Percentiles rank a stretch among this genome's conserved stretches.
These are phyloP conservation scores for Phytophthora vignae DNA, from an alignment of 352 stramenopile species.

Conservation along the genomic window DNA sequence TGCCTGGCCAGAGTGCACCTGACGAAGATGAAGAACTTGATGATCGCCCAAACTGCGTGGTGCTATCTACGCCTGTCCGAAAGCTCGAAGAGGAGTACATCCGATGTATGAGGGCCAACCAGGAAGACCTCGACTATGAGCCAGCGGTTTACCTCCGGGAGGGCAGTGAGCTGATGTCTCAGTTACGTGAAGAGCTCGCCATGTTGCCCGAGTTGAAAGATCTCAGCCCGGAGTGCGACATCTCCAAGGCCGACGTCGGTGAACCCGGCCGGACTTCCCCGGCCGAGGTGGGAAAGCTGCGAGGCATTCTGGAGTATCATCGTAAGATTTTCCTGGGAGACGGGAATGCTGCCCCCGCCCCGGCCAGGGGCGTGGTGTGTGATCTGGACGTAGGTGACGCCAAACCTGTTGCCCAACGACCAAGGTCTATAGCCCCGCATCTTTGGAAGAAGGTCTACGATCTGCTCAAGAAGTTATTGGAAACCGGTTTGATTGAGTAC, in stretches of 20 bases:
- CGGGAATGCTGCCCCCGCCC: too few species aligned
- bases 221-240: neutral
- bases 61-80: neutral
- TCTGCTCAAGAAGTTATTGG: neutral
- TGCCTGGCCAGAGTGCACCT: neutral
- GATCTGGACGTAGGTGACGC: too few species aligned
- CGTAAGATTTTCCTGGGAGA: too few species aligned
- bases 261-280: neutral
- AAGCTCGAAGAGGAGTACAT: neutral
- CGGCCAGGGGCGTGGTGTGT: too few species aligned
- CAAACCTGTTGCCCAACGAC: neutral
- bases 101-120: neutral
- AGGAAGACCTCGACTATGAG: conserved; percentile 3
- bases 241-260: neutral
- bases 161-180: conserved; percentile 4
- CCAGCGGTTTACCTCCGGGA: conserved; percentile 4
- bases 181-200: conserved; percentile 1
- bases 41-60: neutral
- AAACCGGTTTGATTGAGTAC: neutral
- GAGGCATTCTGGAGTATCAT: too few species aligned
- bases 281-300: neutral
- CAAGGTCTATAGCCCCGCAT: neutral
- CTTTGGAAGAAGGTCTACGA: neutral
- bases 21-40: neutral
- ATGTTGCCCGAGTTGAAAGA: conserved; percentile 5